Evolutionary conservation across 805 yeast genomes (phyloP).

Genomic region (Dipodascus albidus): DNA sequence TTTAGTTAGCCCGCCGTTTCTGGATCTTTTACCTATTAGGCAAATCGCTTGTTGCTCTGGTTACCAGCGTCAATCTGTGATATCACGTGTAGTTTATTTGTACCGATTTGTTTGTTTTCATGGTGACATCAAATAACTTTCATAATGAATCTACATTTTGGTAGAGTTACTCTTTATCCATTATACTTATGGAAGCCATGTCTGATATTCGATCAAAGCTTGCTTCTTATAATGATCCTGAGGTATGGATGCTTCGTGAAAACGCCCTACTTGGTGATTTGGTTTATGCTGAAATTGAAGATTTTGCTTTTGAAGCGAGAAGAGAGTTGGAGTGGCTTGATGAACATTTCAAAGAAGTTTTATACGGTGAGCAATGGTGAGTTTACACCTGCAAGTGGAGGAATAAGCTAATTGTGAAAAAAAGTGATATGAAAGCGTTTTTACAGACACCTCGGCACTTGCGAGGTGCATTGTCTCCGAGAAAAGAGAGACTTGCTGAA

Average conservation of each 20-base stretch:
- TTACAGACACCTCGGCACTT: conserved; percentile 20
- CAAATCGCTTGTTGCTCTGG: too few relatives aligned
- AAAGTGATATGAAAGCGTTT: conserved; percentile 11
- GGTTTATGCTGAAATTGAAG: conserved; percentile 29
- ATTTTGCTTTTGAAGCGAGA: conserved; percentile 29
- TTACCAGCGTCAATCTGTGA: too few relatives aligned
- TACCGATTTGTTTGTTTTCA: too few relatives aligned
- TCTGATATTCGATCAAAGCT: neutral
- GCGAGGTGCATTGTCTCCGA: conserved; percentile 12
- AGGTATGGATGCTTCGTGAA: conserved; percentile 40
- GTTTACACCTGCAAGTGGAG: neutral
- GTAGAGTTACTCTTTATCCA: too few relatives aligned
- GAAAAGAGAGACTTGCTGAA: conserved; percentile 5
- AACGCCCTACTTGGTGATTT: conserved; percentile 29
- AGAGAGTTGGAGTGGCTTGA: conserved; percentile 32
- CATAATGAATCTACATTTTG: too few relatives aligned
- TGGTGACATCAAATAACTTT: too few relatives aligned
- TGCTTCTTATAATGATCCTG: conserved; percentile 29
- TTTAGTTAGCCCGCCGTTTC: too few relatives aligned
- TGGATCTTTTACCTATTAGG: too few relatives aligned
- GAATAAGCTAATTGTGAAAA: neutral
- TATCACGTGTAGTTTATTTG: too few relatives aligned
- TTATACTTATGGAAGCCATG: neutral
- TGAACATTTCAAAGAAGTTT: conserved; percentile 30
- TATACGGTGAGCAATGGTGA: conserved; percentile 18